Percentiles rank a stretch among this genome's conserved stretches.
These are phyloP conservation scores for Pichia sp. DNA, from an alignment of 1,139 yeast species.

Conservation along the genomic window DNA sequence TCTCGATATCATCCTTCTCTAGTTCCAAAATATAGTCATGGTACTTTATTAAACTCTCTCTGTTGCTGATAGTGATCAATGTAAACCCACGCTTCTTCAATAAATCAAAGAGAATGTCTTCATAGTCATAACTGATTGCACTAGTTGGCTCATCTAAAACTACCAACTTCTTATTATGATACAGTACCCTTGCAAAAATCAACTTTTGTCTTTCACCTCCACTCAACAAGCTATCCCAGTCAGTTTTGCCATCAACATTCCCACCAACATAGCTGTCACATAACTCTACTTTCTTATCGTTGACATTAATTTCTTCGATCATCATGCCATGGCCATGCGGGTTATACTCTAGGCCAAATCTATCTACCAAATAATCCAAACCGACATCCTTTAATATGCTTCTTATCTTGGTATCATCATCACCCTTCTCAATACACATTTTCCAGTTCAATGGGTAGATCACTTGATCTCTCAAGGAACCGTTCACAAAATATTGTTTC, in stretches of 20 bases:
- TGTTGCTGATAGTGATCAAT: conserved; percentile 77
- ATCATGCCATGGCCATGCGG: conserved; percentile 33
- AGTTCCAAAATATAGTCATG: conserved; percentile 64
- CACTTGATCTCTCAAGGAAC: conserved; percentile 81
- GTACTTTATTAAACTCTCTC: conserved; percentile 80
- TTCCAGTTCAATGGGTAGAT: conserved; percentile 78
- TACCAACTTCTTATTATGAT: conserved; percentile 76
- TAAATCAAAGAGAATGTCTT: conserved; percentile 78
- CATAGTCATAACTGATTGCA: conserved; percentile 89
- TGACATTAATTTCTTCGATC: conserved; percentile 26
- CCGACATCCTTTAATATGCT: conserved; percentile 71
- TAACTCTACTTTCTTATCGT: conserved; percentile 23
- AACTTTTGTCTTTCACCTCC: conserved; percentile 96
- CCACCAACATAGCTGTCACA: conserved; percentile 26
- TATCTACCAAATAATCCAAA: conserved; percentile 65
- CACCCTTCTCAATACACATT: conserved; percentile 72
- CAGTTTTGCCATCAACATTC: conserved; percentile 26
- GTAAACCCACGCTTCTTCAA: conserved; percentile 69
- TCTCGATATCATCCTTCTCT: conserved; percentile 56
- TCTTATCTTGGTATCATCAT: conserved; percentile 64
- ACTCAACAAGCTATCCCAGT: conserved; percentile 85
- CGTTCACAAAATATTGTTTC: conserved; percentile 69
- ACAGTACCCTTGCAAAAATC: conserved; percentile 82
- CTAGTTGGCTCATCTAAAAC: conserved; percentile 90
- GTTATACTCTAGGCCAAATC: conserved; percentile 37